A percentile compares a stretch with the other conserved stretches of the same genome.
Evolutionary conservation across 148 eudicot species (phyloP).

Genomic region (Limonium bicolor): DNA sequence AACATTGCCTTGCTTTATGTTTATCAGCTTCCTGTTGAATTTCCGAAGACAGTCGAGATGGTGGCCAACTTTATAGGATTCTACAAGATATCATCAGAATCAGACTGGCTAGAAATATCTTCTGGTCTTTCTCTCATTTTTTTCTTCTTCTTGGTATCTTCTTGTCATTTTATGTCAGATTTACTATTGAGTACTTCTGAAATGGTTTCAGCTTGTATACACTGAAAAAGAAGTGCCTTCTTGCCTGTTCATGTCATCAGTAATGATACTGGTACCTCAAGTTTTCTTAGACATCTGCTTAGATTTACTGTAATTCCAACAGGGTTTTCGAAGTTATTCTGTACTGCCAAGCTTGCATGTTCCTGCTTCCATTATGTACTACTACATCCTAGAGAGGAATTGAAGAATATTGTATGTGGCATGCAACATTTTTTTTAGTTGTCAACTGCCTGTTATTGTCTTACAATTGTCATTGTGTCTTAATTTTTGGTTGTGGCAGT

Average conservation of each 20-base stretch:
- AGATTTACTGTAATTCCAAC: not conserved
- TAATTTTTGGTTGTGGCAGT: constrained; percentile 25
- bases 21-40: constrained; percentile 69
- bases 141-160: constrained; percentile 69
- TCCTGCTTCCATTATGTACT: not conserved
- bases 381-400: not conserved
- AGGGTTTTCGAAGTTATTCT: too few species aligned
- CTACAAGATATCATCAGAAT: constrained; percentile 49
- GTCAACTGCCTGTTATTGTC: not conserved
- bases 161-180: not conserved
- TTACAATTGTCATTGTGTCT: not conserved
- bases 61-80: constrained; percentile 57
- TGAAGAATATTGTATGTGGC: not conserved
- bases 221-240: too few species aligned
- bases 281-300: not conserved
- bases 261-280: not conserved
- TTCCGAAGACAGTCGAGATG: constrained; percentile 20
- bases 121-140: constrained; percentile 58
- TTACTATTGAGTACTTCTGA: not conserved
- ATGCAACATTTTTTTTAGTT: not conserved
- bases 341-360: too few species aligned
- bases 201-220: not conserved
- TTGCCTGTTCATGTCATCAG: not conserved
- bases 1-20: constrained; percentile 51
- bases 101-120: constrained; percentile 63